These are phyloP conservation scores for Metahyphopichia silvanorum DNA, from an alignment of 805 yeast genomes.

Conservation along the genomic window DNA sequence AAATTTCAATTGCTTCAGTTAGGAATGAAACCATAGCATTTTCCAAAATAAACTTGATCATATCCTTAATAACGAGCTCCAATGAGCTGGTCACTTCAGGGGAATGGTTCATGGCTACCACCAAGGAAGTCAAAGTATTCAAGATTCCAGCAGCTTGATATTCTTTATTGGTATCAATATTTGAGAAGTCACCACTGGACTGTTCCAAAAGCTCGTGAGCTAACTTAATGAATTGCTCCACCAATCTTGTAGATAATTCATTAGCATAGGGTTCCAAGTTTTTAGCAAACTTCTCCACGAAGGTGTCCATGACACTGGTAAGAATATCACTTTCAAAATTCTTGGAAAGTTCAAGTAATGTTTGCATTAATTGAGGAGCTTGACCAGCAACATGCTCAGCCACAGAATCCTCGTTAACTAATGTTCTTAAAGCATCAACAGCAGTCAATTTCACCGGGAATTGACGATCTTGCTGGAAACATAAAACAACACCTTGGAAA, in stretches of 20 bases:
- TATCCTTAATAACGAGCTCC: slow-evolving; percentile 30
- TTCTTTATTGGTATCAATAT: slow-evolving; percentile 33
- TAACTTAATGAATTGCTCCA: slow-evolving; percentile 69
- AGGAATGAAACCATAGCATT: slow-evolving; percentile 39
- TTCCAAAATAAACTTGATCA: slow-evolving; percentile 33
- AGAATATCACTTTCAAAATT: slow-evolving; percentile 41
- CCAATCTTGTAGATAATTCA: slow-evolving; percentile 48
- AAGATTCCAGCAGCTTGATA: slow-evolving; percentile 43
- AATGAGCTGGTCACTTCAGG: slow-evolving; percentile 34
- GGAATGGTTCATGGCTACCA: slow-evolving; percentile 39
- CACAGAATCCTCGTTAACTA: slow-evolving; percentile 44
- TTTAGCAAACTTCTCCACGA: slow-evolving; percentile 41
- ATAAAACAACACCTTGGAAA: slow-evolving; percentile 37
- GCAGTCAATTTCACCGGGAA: slow-evolving; percentile 51
- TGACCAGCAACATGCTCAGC: slow-evolving; percentile 41
- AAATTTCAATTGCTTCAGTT: slow-evolving; percentile 38
- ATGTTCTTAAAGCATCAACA: slow-evolving; percentile 49
- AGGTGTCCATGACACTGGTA: slow-evolving; percentile 43
- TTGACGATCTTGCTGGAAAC: slow-evolving; percentile 40
- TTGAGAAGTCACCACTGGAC: slow-evolving; percentile 13
- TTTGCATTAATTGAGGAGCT: slow-evolving; percentile 44
- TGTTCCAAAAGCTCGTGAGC: slow-evolving; percentile 53
- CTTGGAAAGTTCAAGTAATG: slow-evolving; percentile 42
- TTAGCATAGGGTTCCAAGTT: slow-evolving; percentile 41
- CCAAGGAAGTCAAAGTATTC: slow-evolving; percentile 40